phyloP scores from a whole-genome alignment of 108 stramenopile genomes.

The Aureococcus anophagefferens region DNA sequence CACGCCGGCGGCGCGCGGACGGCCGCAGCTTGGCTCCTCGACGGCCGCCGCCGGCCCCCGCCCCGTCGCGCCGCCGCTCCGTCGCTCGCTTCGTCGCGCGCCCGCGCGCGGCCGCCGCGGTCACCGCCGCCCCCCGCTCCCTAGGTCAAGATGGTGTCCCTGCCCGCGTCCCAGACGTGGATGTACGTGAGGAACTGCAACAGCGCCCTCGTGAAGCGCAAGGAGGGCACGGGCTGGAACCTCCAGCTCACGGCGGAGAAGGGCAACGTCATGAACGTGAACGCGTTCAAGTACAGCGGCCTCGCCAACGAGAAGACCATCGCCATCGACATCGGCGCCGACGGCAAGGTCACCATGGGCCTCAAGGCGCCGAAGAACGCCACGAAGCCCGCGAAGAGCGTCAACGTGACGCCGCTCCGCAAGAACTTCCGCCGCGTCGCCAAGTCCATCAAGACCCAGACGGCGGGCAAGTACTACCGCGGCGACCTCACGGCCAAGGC shows the following conservation, averaged over 20 bases:
- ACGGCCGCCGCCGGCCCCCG: no score
- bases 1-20: no score
- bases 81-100: no score
- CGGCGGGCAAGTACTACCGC: conserved; percentile 73
- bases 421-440: conserved; percentile 73
- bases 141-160: conserved; percentile 58
- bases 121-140: background rate
- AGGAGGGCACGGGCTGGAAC: conserved; percentile 63
- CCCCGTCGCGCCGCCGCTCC: no score
- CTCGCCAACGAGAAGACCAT: conserved; percentile 77
- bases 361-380: conserved; percentile 65
- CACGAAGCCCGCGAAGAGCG: conserved; percentile 59
- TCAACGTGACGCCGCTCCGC: conserved; percentile 64
- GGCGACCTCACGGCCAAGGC: conserved; percentile 66
- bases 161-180: conserved; percentile 78
- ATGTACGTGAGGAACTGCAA: conserved; percentile 71
- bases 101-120: no score
- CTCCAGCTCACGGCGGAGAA: conserved; percentile 70
- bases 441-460: conserved; percentile 57
- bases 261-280: conserved; percentile 73
- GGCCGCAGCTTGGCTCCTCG: no score
- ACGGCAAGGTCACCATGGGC: conserved; percentile 45
- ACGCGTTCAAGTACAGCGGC: conserved; percentile 82
- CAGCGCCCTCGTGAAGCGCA: conserved; percentile 79
- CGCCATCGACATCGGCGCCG: conserved; percentile 49